Conservation (phyloP, 768 basidiomycete genomes). For the Multifurca ochricompacta region DNA sequence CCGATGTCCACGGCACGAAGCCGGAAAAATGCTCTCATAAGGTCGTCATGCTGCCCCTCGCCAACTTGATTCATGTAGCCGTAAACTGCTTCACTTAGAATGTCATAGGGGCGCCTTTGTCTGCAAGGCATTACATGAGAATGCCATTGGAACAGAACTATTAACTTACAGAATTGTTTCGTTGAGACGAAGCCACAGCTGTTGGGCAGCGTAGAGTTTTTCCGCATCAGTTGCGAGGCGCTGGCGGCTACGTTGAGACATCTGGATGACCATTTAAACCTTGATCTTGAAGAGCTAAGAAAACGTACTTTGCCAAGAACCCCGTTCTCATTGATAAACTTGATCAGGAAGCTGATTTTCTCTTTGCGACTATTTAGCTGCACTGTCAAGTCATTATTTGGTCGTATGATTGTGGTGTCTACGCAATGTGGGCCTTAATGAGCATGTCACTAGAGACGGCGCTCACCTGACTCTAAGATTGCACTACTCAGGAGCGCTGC, state of each 20-base stretch:
- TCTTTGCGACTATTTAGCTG: conserved; percentile 72
- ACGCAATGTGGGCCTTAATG: neutral
- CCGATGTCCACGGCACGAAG: conserved; percentile 59
- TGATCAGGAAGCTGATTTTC: conserved; percentile 76
- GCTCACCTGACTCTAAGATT: conserved; percentile 64
- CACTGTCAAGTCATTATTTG: conserved; percentile 71
- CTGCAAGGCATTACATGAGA: conserved; percentile 28
- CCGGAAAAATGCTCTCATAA: conserved; percentile 80
- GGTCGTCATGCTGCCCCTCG: conserved; percentile 59
- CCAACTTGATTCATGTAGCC: conserved; percentile 55
- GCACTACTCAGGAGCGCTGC: conserved; percentile 68
- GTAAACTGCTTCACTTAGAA: conserved; percentile 64
- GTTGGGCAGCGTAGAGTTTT: conserved; percentile 72
- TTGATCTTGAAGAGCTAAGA: neutral
- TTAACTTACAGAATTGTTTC: conserved; percentile 51
- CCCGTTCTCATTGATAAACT: conserved; percentile 82
- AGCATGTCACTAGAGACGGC: neutral
- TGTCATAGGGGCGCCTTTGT: conserved; percentile 46
- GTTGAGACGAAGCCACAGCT: conserved; percentile 75
- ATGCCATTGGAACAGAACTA: neutral
- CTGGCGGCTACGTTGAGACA: conserved; percentile 74
- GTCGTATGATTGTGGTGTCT: conserved; percentile 62
- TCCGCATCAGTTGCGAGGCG: conserved; percentile 76
- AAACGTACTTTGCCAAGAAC: conserved; percentile 60
- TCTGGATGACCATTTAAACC: conserved; percentile 36